These are phyloP conservation scores for Gymnopus androsaceus DNA, from an alignment of 1,284 basidiomycete species.

Conservation along the genomic window DNA sequence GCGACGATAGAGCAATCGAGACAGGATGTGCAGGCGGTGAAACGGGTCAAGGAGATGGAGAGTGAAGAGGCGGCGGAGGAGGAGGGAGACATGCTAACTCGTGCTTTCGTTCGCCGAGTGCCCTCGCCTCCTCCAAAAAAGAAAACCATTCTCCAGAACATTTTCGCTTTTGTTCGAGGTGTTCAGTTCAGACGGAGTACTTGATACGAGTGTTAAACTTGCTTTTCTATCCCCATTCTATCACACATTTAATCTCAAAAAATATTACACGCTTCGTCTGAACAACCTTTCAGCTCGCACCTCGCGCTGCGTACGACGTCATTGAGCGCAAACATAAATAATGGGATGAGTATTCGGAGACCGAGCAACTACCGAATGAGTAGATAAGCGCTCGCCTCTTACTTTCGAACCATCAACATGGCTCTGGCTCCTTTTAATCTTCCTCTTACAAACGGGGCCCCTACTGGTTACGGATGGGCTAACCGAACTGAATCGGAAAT, in stretches of 20 bases:
- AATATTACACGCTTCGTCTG: too few relatives aligned
- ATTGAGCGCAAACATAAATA: too few relatives aligned
- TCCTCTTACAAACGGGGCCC: constrained; percentile 20
- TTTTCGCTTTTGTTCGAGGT: neutral
- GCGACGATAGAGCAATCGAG: too few relatives aligned
- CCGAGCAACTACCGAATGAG: too few relatives aligned
- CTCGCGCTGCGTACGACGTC: too few relatives aligned
- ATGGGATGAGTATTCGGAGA: too few relatives aligned
- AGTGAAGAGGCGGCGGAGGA: neutral
- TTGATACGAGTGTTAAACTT: too few relatives aligned
- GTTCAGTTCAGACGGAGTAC: neutral
- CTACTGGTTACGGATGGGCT: constrained; percentile 21
- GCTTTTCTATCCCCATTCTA: too few relatives aligned
- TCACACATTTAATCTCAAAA: too few relatives aligned
- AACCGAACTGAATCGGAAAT: constrained; percentile 12
- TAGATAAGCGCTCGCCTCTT: too few relatives aligned
- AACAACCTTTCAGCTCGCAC: too few relatives aligned
- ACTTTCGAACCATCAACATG: constrained; percentile 18
- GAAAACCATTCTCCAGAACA: neutral
- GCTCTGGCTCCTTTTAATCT: constrained; percentile 9
- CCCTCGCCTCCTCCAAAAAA: neutral
- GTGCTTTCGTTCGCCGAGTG: neutral
- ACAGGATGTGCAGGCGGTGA: too few relatives aligned
- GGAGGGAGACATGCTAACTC: neutral
- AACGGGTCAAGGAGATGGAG: neutral